Evolutionary conservation across 2,329 filamentous ascomycete species (phyloP).

Genomic region (Gremmenia infestans): DNA sequence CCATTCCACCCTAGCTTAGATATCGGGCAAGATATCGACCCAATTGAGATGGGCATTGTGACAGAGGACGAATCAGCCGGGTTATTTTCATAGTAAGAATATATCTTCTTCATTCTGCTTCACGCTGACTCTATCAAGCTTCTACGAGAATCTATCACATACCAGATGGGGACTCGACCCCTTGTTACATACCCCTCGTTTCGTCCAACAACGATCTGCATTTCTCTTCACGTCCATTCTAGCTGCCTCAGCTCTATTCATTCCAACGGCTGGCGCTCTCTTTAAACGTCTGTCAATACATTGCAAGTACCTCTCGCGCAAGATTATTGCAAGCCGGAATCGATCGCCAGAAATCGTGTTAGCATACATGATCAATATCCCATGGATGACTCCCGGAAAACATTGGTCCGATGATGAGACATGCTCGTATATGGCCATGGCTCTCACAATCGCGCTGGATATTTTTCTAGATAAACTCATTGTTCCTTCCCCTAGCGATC

Average conservation of each 20-base stretch:
- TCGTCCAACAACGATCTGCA: slow-evolving; percentile 62
- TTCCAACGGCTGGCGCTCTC: slow-evolving; percentile 57
- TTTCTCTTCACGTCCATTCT: slow-evolving; percentile 70
- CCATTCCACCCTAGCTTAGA: slow-evolving; percentile 60
- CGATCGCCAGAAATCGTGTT: slow-evolving; percentile 70
- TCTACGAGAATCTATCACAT: slow-evolving; percentile 65
- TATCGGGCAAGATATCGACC: slow-evolving; percentile 59
- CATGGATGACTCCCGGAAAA: slow-evolving; percentile 66
- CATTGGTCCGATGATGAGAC: slow-evolving; percentile 70
- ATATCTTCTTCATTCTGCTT: neutral
- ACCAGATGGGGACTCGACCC: slow-evolving; percentile 72
- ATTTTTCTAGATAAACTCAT: slow-evolving; percentile 66
- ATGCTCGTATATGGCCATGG: slow-evolving; percentile 65
- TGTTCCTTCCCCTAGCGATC: slow-evolving; percentile 44
- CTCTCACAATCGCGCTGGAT: slow-evolving; percentile 64
- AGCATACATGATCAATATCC: slow-evolving; percentile 70
- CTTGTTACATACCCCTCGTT: slow-evolving; percentile 57
- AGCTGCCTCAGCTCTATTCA: slow-evolving; percentile 62
- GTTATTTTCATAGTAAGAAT: slow-evolving; percentile 57
- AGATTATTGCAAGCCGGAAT: slow-evolving; percentile 55
- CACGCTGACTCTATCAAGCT: slow-evolving; percentile 40
- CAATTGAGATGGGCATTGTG: slow-evolving; percentile 64
- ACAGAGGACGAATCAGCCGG: slow-evolving; percentile 59
- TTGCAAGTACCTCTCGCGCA: slow-evolving; percentile 55
- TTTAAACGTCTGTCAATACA: slow-evolving; percentile 63